phyloP scores from a whole-genome alignment of 2,329 filamentous ascomycete genomes.

The Sordariomycetes sp. region DNA sequence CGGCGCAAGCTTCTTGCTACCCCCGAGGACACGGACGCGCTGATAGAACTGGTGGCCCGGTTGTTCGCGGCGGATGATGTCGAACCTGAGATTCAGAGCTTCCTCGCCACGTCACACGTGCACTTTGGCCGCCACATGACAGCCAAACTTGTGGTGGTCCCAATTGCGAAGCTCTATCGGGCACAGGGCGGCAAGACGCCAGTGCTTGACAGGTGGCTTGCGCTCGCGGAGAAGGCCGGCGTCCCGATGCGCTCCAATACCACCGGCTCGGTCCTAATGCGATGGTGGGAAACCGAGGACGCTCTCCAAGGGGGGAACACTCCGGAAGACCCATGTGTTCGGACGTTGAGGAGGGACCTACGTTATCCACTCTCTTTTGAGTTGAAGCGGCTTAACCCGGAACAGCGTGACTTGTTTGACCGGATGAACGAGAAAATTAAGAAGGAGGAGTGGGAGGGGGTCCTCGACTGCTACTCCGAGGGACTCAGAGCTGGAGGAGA shows the following conservation, averaged over 20 bases:
- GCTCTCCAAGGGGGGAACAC: not conserved
- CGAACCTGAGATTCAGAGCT: not conserved
- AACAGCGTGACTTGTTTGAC: not conserved
- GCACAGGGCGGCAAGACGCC: not conserved
- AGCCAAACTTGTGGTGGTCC: not conserved
- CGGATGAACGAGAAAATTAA: not conserved
- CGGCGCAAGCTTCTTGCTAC: not conserved
- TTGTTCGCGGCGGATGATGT: not conserved
- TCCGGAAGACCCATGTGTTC: not conserved
- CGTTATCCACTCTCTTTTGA: not conserved
- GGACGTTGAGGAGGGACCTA: not conserved
- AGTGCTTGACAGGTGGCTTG: not conserved
- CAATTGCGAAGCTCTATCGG: slow-evolving; percentile 1
- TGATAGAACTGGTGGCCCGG: not conserved
- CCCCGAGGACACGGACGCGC: not conserved
- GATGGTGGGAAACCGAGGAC: not conserved
- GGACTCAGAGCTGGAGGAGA: not conserved
- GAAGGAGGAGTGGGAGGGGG: not conserved
- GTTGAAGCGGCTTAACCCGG: not conserved
- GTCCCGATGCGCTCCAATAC: not conserved
- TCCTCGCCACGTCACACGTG: not conserved
- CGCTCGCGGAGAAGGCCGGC: not conserved
- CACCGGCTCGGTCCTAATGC: not conserved
- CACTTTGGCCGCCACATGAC: slow-evolving; percentile 1
- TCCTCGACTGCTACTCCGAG: not conserved